phyloP scores from a whole-genome alignment of 225 moss, liverwort and hornwort species.

The Straminergon stramineum region DNA sequence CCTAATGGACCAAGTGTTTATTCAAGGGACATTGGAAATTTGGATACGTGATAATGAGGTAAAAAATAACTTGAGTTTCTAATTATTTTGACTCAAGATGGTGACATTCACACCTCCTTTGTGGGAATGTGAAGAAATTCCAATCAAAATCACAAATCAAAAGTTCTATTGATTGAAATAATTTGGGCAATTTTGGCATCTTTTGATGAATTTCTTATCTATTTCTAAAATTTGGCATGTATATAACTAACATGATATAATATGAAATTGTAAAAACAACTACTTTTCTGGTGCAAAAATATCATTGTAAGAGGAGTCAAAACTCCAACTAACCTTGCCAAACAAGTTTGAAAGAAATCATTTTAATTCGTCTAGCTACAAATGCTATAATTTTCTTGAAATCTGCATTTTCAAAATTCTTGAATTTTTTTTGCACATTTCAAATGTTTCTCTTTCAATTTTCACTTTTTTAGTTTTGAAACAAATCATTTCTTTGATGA shows the following conservation, averaged over 20 bases:
- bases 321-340: background rate
- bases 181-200: background rate
- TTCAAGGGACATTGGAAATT: background rate
- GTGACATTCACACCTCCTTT: background rate
- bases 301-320: background rate
- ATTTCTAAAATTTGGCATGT: background rate
- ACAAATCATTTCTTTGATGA: accelerated
- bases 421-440: background rate
- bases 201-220: background rate
- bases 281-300: background rate
- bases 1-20: accelerated
- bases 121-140: no score
- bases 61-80: accelerated
- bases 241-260: background rate
- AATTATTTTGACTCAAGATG: background rate
- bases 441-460: background rate
- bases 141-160: accelerated
- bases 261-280: no score
- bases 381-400: background rate
- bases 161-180: accelerated
- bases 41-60: background rate
- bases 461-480: background rate
- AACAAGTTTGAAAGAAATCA: background rate
- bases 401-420: background rate
- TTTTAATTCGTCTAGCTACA: background rate